Base-by-base conservation (phyloP, 2,329 filamentous ascomycete genomes). In the Eurotiales sp. region DNA sequence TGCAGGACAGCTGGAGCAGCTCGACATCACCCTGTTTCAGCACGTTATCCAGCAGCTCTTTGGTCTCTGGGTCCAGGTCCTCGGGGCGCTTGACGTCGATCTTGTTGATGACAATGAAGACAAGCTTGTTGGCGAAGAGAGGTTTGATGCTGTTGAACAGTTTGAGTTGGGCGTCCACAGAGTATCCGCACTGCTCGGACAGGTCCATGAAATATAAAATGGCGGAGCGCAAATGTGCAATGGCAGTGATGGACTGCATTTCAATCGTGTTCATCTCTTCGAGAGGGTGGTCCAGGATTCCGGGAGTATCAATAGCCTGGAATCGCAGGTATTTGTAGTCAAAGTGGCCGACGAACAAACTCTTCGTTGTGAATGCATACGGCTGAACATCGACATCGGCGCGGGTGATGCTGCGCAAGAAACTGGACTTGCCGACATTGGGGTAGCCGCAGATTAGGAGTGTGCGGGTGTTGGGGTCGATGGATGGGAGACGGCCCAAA, bases 181-280 rank as follows among this genome's bases (percentile, higher is more conserved):
- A 89, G 76, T 96, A 99, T 53, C 93, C 93, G 63, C 91, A 96
- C 77, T 96, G 90, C 77, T 96, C 92, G 19, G 88, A 95, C 55
- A 96, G 78, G 77, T 97, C 92, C 88, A 97, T 96, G 68, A 97
- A 97, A 74, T 97, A 97, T 54, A 97, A 78, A 58, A 99, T 95
- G 51, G 92, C 92, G 37, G 91, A 95, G 63, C 92, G 84, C 67
- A 99, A 79, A 77, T 99, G 95, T 46, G 93, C 93, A 75, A 99
- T 96, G 10, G 95, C 93, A 15, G 92, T 97, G 61, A 99, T 96
- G 56, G 88, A 88, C 78, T 97, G 93, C 90, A 97, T 97, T 74
- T 99, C 93, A 67, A 99, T 99, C 3, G 93, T 97, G 76, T 96
- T 96, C 93, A 97, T 99, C 76, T 97, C 93, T 74, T 97, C 93